Percentiles rank a stretch among this genome's conserved stretches.
Evolutionary conservation across 805 yeast species (phyloP).

Genomic region (Saturnispora bothae): DNA sequence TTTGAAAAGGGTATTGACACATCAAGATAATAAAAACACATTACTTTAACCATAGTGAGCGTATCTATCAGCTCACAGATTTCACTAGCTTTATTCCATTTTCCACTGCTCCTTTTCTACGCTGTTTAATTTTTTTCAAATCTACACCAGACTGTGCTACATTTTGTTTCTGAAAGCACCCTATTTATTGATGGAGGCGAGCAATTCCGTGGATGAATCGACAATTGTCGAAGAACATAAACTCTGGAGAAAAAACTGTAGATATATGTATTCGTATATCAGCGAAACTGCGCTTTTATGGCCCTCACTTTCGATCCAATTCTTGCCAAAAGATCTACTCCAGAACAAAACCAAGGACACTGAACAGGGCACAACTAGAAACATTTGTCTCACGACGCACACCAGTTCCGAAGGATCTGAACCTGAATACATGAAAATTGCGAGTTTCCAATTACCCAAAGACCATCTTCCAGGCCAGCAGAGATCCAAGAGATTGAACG

Average conservation of each 20-base stretch:
- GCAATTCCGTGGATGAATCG: too few relatives aligned
- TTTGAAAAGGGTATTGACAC: too few relatives aligned
- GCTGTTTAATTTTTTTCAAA: too few relatives aligned
- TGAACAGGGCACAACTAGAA: constrained; percentile 29
- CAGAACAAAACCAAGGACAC: constrained; percentile 19
- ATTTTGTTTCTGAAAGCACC: too few relatives aligned
- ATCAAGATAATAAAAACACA: too few relatives aligned
- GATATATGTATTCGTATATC: constrained; percentile 74
- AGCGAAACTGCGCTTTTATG: constrained; percentile 70
- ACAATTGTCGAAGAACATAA: constrained; percentile 59
- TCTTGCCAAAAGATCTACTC: constrained; percentile 44
- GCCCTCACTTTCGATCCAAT: constrained; percentile 75
- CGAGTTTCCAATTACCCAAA: constrained; percentile 47
- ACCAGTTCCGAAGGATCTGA: constrained; percentile 55
- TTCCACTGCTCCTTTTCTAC: too few relatives aligned
- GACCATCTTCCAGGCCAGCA: constrained; percentile 8
- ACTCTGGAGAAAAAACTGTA: constrained; percentile 72
- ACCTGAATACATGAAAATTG: constrained; percentile 44
- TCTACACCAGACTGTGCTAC: too few relatives aligned
- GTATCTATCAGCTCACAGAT: too few relatives aligned
- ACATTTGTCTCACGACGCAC: constrained; percentile 59
- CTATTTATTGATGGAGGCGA: too few relatives aligned
- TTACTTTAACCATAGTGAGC: too few relatives aligned
- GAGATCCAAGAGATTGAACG: constrained; percentile 14
- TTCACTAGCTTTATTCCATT: too few relatives aligned